Evolutionary conservation across 257 asterid species (phyloP).

Genomic region (Cynanchum wilfordii): DNA sequence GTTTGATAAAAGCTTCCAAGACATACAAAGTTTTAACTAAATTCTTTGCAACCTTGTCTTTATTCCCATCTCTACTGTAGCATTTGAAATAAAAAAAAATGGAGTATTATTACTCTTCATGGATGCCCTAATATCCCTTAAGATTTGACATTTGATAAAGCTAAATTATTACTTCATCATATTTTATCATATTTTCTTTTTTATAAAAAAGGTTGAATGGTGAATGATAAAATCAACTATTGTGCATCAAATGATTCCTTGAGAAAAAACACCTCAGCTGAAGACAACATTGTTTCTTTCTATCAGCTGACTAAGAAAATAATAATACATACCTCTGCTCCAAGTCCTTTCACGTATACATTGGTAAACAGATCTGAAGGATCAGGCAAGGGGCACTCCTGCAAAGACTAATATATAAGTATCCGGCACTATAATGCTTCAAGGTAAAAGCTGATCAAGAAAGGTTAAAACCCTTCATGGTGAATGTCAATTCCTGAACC

Average conservation of each 20-base stretch:
- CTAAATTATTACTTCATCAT: not conserved
- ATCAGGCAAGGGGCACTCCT: conserved; percentile 93
- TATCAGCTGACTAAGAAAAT: not conserved
- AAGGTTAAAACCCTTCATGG: not conserved
- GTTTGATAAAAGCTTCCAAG: not conserved
- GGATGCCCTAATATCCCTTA: not conserved
- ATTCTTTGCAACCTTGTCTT: not conserved
- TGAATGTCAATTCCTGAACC: not conserved
- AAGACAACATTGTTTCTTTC: not conserved
- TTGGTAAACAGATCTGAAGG: conserved; percentile 91
- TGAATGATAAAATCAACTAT: not conserved
- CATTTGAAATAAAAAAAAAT: too few species aligned
- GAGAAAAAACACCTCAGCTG: not conserved
- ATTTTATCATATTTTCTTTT: too few species aligned
- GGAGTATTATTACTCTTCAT: not conserved
- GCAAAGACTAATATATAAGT: conserved; percentile 25
- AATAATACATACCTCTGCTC: conserved; percentile 64
- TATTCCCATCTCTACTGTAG: not conserved
- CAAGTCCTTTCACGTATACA: conserved; percentile 72
- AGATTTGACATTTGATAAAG: not conserved
- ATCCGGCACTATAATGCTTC: not conserved
- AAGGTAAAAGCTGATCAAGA: not conserved
- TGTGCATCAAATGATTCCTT: not conserved
- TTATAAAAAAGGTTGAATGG: too few species aligned
- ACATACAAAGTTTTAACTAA: not conserved